These are phyloP conservation scores for Hanseniaspora occidentalis DNA, from an alignment of 805 yeast species.

Conservation along the genomic window DNA sequence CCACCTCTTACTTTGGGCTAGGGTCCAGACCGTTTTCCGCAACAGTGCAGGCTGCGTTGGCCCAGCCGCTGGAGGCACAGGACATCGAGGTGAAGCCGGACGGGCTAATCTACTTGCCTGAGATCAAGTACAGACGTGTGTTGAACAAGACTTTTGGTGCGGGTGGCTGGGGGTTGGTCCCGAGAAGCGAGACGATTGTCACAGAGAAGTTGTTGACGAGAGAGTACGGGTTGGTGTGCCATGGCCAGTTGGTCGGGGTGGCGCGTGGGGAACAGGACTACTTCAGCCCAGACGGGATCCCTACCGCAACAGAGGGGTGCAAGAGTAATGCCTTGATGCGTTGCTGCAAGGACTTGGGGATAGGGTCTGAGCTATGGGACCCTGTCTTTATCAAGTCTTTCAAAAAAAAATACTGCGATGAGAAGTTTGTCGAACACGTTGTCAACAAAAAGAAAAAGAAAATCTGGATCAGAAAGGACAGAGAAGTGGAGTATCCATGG, in stretches of 20 bases:
- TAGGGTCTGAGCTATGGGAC: slow-evolving; percentile 96
- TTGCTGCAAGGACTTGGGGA: slow-evolving; percentile 93
- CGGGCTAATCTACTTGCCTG: slow-evolving; percentile 84
- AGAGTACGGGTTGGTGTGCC: slow-evolving; percentile 79
- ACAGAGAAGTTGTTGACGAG: slow-evolving; percentile 68
- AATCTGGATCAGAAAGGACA: slow-evolving; percentile 84
- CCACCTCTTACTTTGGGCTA: slow-evolving; percentile 75
- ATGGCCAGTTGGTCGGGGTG: slow-evolving; percentile 78
- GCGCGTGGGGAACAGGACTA: slow-evolving; percentile 96
- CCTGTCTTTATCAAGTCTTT: slow-evolving; percentile 71
- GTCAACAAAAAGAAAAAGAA: slow-evolving; percentile 76
- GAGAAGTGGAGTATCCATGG: slow-evolving; percentile 77
- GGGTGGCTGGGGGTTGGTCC: slow-evolving; percentile 98
- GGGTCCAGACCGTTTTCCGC: slow-evolving; percentile 66
- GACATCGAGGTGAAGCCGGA: slow-evolving; percentile 95
- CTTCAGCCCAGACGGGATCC: slow-evolving; percentile 72
- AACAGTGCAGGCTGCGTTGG: slow-evolving; percentile 45
- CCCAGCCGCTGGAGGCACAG: slow-evolving; percentile 46
- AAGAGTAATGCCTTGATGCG: slow-evolving; percentile 94
- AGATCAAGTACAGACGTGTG: slow-evolving; percentile 85
- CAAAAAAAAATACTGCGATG: slow-evolving; percentile 58
- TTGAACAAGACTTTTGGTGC: slow-evolving; percentile 91
- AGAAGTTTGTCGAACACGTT: slow-evolving; percentile 74
- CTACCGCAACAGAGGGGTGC: slow-evolving; percentile 96
- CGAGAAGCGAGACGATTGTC: slow-evolving; percentile 73